These are phyloP conservation scores for Paramecium tetraurelia DNA, from an alignment of 73 alveolate genomes.

Conservation along the genomic window DNA sequence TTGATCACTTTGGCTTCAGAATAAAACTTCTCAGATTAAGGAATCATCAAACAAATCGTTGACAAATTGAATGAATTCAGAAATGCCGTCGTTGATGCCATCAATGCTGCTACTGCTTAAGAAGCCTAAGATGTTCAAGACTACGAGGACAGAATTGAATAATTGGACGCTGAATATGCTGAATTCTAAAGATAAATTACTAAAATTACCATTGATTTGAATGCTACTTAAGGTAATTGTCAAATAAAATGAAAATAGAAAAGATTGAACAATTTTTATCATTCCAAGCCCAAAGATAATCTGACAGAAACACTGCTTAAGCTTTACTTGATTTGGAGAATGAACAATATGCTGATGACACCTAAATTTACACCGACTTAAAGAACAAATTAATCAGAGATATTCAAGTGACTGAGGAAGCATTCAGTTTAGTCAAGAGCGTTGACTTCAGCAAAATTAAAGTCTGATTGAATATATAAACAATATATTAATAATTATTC, in stretches of 20 bases:
- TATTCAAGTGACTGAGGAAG: conserved; percentile 38
- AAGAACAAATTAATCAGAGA: background rate
- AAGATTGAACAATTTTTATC: conserved; percentile 11
- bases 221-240: conserved; percentile 40
- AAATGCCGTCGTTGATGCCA: conserved; percentile 43
- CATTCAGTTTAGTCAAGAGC: conserved; percentile 7
- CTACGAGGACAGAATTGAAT: conserved; percentile 25
- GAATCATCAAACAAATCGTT: conserved; percentile 13
- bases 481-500: background rate
- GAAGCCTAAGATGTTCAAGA: conserved; percentile 33
- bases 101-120: conserved; percentile 39
- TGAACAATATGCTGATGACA: conserved; percentile 31
- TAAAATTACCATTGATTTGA: background rate
- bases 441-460: conserved; percentile 21
- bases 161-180: conserved; percentile 49
- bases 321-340: conserved; percentile 16
- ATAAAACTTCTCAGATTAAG: conserved; percentile 47
- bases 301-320: conserved; percentile 27
- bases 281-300: conserved; percentile 39
- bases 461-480: background rate
- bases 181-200: conserved; percentile 38
- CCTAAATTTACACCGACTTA: conserved; percentile 27
- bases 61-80: conserved; percentile 33
- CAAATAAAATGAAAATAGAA: background rate
- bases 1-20: conserved; percentile 44